Evolutionary conservation across 2,329 filamentous ascomycete species (phyloP), one percentile per base, ranked within the genome.

Genomic region (Fusarium liriodendri): DNA sequence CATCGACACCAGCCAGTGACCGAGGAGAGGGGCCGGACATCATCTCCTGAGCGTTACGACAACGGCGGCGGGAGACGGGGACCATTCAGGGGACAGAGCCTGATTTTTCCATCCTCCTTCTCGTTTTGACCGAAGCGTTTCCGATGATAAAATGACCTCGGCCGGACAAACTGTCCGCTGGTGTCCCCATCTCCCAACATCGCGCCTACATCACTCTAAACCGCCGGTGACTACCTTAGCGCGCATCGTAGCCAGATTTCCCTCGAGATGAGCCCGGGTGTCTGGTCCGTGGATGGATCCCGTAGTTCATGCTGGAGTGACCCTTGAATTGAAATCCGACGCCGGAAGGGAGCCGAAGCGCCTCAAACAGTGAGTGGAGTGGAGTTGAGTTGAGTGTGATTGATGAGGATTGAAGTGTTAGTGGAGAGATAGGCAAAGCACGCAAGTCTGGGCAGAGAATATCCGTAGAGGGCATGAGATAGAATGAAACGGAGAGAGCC

Each of bases 141-240:
- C 63, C 33, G 45, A 61, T 33, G 55, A 35, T 40, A 66, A 38
- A 60, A 37, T 32, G 50, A 32, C 50, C 42, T 35, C 22, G 54
- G 40, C 61, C 47, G 58, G 68, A 64, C 58, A 62, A 74, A 66
- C 50, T 47, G 25, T 69, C 66, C 20, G 45, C 35, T 71, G 61
- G 64, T 62, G 64, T 58, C 64, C 42, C 57, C 29, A 20, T n/a
- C 18, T 71, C 52, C 67, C 45, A 55, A 54, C 42, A 52, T 59
- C 33, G n/a, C 59, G 33, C 58, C 60, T 42, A 57, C 58, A 33
- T 52, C 33, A 55, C 25, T 63, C 61, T 69, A 73, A 35, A 40
- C 50, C 60, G 61, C 67, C 54, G 64, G 38, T 14, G 71, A 42
- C 54, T 35, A 37, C 32, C 40, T 40, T 74, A 72, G 71, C 71